phyloP scores from a whole-genome alignment of 2,329 filamentous ascomycete species.

The Parascedosporium putredinis region DNA sequence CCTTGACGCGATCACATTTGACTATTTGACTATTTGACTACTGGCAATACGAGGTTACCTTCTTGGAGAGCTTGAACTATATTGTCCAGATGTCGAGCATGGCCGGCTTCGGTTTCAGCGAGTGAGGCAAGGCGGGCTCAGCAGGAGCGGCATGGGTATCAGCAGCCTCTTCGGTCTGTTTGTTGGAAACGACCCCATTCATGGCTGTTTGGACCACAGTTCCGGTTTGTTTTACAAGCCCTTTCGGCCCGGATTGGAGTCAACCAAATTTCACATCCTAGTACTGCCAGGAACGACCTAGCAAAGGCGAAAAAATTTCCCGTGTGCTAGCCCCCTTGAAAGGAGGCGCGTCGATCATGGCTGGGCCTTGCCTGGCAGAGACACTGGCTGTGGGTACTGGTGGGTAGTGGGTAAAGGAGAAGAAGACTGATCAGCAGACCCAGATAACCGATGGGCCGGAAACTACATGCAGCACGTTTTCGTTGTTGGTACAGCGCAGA shows the following conservation, averaged over 20 bases:
- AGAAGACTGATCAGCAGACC: background rate
- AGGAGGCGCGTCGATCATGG: constrained; percentile 1
- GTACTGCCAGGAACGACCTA: background rate
- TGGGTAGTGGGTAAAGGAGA: background rate
- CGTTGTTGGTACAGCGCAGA: background rate
- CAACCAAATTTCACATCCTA: background rate
- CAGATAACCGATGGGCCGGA: constrained; percentile 1
- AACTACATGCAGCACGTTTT: constrained; percentile 1
- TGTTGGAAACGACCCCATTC: background rate
- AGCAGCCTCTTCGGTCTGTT: no score
- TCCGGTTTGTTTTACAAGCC: background rate
- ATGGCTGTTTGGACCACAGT: background rate
- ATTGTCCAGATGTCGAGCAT: no score
- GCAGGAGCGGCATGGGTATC: no score
- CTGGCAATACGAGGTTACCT: no score
- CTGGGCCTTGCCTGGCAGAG: background rate
- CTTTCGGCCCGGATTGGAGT: background rate
- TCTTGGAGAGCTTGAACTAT: no score
- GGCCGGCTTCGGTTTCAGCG: no score
- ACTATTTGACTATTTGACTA: no score
- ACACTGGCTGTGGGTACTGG: background rate
- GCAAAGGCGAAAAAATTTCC: background rate
- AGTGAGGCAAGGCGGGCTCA: no score
- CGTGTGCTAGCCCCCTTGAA: constrained; percentile 1
- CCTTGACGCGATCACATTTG: no score